A percentile compares a stretch with the other conserved stretches of the same genome.
These are phyloP conservation scores for Cucurbita ficifolia DNA, from an alignment of 306 rosid species.

Conservation along the genomic window DNA sequence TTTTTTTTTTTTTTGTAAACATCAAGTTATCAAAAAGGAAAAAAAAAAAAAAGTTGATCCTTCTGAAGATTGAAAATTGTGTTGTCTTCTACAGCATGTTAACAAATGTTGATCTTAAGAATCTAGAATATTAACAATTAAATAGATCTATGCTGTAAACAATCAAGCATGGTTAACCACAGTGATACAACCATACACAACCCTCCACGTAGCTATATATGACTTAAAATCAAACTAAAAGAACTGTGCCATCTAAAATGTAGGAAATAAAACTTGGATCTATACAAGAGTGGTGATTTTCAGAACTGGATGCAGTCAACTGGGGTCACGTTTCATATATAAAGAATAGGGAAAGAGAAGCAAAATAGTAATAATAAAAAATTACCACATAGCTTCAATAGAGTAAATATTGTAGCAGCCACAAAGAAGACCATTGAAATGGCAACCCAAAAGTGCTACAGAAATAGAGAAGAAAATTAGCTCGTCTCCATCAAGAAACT, in stretches of 20 bases:
- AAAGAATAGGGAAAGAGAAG: neutral
- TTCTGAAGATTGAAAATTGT: neutral
- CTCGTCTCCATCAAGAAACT: neutral
- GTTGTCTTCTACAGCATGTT: neutral
- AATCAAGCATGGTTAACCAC: neutral
- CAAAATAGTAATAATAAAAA: neutral
- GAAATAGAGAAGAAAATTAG: slow-evolving; percentile 15
- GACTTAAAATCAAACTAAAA: neutral
- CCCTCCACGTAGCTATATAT: neutral
- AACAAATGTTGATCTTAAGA: neutral
- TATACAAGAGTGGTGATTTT: neutral
- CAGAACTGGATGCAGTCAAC: neutral
- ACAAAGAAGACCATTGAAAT: slow-evolving; percentile 95
- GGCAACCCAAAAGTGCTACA: slow-evolving; percentile 97
- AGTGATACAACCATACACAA: neutral
- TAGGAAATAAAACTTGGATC: neutral
- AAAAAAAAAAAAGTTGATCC: neutral
- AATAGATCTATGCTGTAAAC: neutral
- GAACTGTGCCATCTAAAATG: neutral
- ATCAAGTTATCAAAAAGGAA: too few relatives aligned
- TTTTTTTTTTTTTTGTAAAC: too few relatives aligned
- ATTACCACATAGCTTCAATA: slow-evolving; percentile 80
- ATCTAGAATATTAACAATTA: neutral
- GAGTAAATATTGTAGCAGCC: slow-evolving; percentile 82
- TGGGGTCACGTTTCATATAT: neutral